Base-by-base conservation (phyloP, 148 eudicot genomes). In the Chenopodium album region DNA sequence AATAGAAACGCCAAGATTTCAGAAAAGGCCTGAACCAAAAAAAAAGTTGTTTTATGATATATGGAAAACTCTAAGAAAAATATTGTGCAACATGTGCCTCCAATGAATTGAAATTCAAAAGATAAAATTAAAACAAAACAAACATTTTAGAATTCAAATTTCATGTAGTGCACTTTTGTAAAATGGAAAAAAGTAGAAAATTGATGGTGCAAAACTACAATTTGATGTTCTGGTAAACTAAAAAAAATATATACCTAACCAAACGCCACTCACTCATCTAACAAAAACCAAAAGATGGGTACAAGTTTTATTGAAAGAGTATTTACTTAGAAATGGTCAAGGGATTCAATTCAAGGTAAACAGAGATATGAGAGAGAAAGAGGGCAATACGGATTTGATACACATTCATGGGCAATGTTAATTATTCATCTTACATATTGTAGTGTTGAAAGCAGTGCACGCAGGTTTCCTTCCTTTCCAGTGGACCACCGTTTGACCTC, bases 401-500 rank as follows among this genome's bases (percentile, higher is more conserved):
- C 19, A 77, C 46, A 75, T 34, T 63, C 12, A 77, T 65, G 31
- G 20, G 76, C 65, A 37, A 76, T 13, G 37, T 48, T 44, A 34
- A 70, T 62, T 77, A 50, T 47, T 50, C 19, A 48, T 63, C 98
- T 67, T 90, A 97, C 99, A 89, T 97, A 92, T 90, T 97, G 99
- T 82, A 97, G 87, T 23, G 98, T 97, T 17, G 99, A 97, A 82
- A 97, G 99, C 80, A 97, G 80, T 60, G 98, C 90, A 59, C 97
- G 95, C 88, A 97, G 83, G 86, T 97, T 94, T 62, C 98, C 94
- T 72, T 94, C 98, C 88, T 97, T 97, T 66, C 99, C 99, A 77
- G 84, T 87, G 26, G 94, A 90, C 99, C 99, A 97, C 84, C 97
- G 94, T 85, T 88, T 94, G 62, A 97, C 90, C 82, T 97, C 98